Evolutionary conservation across 2,329 filamentous ascomycete genomes (phyloP), one percentile per base, ranked within the genome.

Genomic region (Colletotrichum musicola): DNA sequence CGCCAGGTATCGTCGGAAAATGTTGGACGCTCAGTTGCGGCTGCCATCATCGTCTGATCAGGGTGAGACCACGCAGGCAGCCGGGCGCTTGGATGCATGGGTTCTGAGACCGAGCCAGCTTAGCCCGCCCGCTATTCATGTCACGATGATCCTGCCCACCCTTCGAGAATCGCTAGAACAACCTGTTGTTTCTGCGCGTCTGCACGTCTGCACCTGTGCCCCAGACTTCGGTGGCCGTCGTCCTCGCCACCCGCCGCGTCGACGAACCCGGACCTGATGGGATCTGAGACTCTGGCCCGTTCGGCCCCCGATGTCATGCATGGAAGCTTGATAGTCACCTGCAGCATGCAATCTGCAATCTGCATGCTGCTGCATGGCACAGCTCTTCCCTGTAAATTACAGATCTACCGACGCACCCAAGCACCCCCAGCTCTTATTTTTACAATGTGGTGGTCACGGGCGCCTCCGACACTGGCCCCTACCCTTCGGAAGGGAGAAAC

Each of bases 151-250:
- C 18, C 46, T 60, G 46, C 46, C n/a, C 44, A 38, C 38, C 25
- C 51, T 68, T 68, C 64, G 46, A 68, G 64, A 68, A 68, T 64
- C 61, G 30, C 64, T 59, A 49, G 61, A 68, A 68, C 47, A 64
- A 46, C 46, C 27, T 44, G 27, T 42, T 59, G 54, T 68, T 54
- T 64, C 54, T 46, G 44, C 54, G 6, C 47, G 22, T 25, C 30
- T 35, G 30, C 30, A 10, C 30, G 22, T 64, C 54, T 46, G 44
- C 54, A 10, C 47, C 27, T 54, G 20, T 38, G 22, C 35, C 7
- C 22, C 42, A 55, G 16, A 40, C 46, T 35, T 35, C 30, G 46
- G 27, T 60, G 46, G 18, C n/a, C 54, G 38, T 38, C 47, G 35
- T 20, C 20, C 25, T 25, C 9, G 18, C 49, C 25, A 38, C 9